A percentile compares a stretch with the other conserved stretches of the same genome.
phyloP scores from a whole-genome alignment of 371 early-diverging fungal species.

The Rhizopus sp. region DNA sequence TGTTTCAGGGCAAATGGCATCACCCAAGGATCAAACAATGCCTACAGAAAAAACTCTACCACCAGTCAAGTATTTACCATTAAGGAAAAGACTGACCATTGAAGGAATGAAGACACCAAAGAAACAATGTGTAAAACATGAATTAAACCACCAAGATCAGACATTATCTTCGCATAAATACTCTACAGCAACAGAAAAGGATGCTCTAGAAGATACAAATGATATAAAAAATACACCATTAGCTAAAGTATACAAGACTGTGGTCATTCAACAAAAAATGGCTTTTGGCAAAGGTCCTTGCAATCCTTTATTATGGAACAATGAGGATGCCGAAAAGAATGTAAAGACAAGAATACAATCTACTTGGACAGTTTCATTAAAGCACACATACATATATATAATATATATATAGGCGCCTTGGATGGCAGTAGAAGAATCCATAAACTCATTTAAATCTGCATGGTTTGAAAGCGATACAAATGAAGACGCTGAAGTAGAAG shows the following conservation, averaged over 20 bases:
- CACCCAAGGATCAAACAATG: neutral
- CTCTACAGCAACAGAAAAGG: constrained; percentile 7
- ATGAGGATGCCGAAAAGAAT: constrained; percentile 10
- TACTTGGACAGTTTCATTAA: neutral
- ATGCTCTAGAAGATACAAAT: neutral
- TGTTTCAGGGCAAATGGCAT: neutral
- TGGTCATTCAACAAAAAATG: constrained; percentile 19
- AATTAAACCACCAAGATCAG: neutral
- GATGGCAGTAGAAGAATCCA: constrained; percentile 11
- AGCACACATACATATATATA: neutral
- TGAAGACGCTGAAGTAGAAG: constrained; percentile 1
- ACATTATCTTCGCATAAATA: neutral
- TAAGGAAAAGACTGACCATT: constrained; percentile 31
- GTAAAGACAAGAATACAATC: constrained; percentile 2
- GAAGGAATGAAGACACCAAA: constrained; percentile 1
- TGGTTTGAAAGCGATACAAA: constrained; percentile 9
- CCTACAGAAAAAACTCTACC: constrained; percentile 5
- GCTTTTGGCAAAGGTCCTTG: constrained; percentile 6
- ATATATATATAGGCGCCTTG: constrained; percentile 2
- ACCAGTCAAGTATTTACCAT: constrained; percentile 26
- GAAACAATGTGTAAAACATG: neutral
- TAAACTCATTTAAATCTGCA: constrained; percentile 17
- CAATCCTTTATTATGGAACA: constrained; percentile 19
- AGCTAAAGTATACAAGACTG: constrained; percentile 32
- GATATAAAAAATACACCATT: constrained; percentile 23